These are phyloP conservation scores for Coccomyxa sp. DNA, from an alignment of 139 green algal species.

Conservation along the genomic window DNA sequence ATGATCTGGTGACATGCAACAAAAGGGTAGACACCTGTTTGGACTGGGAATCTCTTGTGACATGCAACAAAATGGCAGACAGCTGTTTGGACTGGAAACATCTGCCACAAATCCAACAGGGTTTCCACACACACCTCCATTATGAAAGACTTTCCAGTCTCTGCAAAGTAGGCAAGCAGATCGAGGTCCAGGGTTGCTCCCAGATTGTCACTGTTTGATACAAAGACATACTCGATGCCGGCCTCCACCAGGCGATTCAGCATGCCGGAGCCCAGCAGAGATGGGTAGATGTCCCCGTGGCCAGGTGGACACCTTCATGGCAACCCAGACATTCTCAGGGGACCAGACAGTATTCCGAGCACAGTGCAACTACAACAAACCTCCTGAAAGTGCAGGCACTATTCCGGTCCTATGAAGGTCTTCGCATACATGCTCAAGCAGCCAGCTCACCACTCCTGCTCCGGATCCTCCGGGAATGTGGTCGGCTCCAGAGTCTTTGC, in stretches of 20 bases:
- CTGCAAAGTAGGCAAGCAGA: constrained; percentile 82
- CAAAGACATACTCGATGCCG: constrained; percentile 67
- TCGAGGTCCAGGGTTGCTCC: constrained; percentile 82
- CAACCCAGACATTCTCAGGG: neutral
- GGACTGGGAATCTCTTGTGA: no score
- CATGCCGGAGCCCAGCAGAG: constrained; percentile 83
- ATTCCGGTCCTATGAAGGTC: neutral
- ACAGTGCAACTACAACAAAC: no score
- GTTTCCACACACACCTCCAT: constrained; percentile 63
- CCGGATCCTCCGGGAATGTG: constrained; percentile 45
- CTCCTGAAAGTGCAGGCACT: no score
- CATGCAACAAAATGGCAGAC: no score
- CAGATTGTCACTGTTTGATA: constrained; percentile 88
- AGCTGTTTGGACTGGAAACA: no score
- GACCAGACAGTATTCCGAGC: no score
- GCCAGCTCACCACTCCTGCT: constrained; percentile 72
- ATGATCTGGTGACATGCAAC: no score
- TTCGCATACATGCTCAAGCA: neutral
- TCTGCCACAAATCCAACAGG: no score
- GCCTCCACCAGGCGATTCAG: constrained; percentile 66
- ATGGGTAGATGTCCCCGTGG: constrained; percentile 92
- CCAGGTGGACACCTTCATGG: constrained; percentile 75
- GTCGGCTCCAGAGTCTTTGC: constrained; percentile 61
- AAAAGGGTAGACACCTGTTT: no score
- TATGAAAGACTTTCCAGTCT: constrained; percentile 64